Conservation (phyloP, 805 yeast species). For the Debaryomyces tyrocola region DNA sequence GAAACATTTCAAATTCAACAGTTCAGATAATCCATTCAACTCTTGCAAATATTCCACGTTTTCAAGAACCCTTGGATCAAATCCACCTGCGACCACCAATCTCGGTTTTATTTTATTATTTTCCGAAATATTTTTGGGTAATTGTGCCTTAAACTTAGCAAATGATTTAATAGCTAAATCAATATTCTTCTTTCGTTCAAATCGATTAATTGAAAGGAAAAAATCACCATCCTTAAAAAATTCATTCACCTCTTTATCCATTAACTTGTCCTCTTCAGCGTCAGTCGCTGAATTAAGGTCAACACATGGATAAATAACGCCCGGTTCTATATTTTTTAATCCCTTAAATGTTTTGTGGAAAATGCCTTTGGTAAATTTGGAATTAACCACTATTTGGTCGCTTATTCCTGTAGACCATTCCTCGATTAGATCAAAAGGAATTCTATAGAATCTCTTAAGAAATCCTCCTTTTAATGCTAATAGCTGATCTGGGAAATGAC, state of each 20-base stretch:
- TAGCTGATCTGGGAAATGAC: constrained; percentile 93
- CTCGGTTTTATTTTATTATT: constrained; percentile 30
- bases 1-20: constrained; percentile 43
- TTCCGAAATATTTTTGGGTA: constrained; percentile 21
- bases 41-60: constrained; percentile 71
- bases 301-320: constrained; percentile 80
- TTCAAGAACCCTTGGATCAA: constrained; percentile 71
- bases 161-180: constrained; percentile 74
- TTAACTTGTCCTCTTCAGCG: constrained; percentile 17
- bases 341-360: constrained; percentile 63
- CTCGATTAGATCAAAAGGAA: constrained; percentile 84
- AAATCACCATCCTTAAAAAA: constrained; percentile 35
- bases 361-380: constrained; percentile 73
- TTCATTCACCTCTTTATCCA: constrained; percentile 29
- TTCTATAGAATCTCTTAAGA: constrained; percentile 64
- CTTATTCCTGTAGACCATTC: constrained; percentile 74
- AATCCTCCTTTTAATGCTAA: constrained; percentile 57
- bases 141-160: constrained; percentile 37
- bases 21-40: constrained; percentile 49
- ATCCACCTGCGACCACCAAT: constrained; percentile 88
- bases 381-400: constrained; percentile 84
- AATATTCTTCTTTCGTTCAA: constrained; percentile 82
- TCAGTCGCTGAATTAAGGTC: constrained; percentile 30
- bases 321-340: constrained; percentile 41
- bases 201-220: constrained; percentile 81